Evolutionary conservation across 768 basidiomycete species (phyloP), one percentile per base, ranked within the genome.

Genomic region (Leccinum fibrillosum): DNA sequence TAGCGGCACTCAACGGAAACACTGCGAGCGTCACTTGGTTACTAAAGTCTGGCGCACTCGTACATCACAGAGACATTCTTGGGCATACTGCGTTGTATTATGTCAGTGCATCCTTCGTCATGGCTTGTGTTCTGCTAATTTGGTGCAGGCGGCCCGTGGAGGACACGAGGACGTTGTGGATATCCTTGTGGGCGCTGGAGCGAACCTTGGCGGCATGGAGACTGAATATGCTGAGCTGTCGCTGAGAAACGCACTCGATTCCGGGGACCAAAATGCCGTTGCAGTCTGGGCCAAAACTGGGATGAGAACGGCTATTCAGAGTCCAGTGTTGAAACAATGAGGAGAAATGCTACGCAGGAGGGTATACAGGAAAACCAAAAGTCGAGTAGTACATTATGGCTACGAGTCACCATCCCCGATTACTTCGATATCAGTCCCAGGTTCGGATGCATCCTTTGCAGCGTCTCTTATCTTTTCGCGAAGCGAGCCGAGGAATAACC

Each of bases 71-170:
- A 55, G 93, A 95, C 69, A 68, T 73, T 1, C 77, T 94, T 48
- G 93, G 90, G 2, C 92, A 94, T 65, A 93, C 92, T 13, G 82
- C 90, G 3, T 75, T 94, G 15, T 94, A 93, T 72, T 89, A 92
- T 72, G 90, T 90, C 61, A 64, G 84, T 71, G 30, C 15, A 44
- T 47, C 49, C 17, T 39, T 21, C 54, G 5, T 25, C 5, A 26
- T 35, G 17, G 1, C 21, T 42, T 26, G n/a, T 21, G 12, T 56
- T 53, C 50, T 34, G 15, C 47, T 57, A 35, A 65, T 54, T 42
- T 10, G 30, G 42, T 12, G 13, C 59, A 92, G 89, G 90, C 92
- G 54, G 88, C 90, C 26, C 81, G 92, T 23, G 86, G 89, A 67
- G 80, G 86, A 1, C 82, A 89, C 63, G 77, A 78, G 54, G 74